Conservation (phyloP, 2,329 filamentous ascomycete species). For the Penicillium sp. region DNA sequence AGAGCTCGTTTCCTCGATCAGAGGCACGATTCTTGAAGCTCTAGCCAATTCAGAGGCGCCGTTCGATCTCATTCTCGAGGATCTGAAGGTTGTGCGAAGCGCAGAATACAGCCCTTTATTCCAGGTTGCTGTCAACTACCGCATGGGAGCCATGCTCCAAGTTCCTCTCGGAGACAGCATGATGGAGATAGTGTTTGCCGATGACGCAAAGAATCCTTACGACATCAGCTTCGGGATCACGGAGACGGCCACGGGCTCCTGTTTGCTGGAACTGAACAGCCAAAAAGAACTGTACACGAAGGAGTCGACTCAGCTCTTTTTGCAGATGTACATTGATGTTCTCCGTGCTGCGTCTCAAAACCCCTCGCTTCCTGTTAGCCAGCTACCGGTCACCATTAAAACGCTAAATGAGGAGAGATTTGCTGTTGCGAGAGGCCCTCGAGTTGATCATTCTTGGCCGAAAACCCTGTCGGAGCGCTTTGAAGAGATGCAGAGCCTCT, state of each 20-base stretch:
- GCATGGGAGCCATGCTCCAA: conserved; percentile 2
- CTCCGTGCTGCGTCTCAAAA: no score
- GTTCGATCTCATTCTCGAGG: conserved; percentile 30
- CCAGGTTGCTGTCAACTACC: conserved; percentile 32
- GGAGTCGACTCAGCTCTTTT: background rate
- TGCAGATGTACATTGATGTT: no score
- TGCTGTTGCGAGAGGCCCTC: no score
- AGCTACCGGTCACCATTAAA: no score
- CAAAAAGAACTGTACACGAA: background rate
- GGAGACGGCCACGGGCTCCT: background rate
- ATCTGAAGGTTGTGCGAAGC: conserved; percentile 18
- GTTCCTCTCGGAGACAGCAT: conserved; percentile 3
- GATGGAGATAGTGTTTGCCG: conserved; percentile 35
- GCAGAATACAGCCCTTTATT: conserved; percentile 30
- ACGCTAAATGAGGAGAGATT: no score
- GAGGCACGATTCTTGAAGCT: conserved; percentile 14
- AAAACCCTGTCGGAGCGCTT: no score
- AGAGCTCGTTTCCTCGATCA: conserved; percentile 12
- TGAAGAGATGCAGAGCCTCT: no score
- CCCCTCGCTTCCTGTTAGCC: no score
- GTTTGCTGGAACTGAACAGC: background rate
- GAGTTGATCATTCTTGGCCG: no score
- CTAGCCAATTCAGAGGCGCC: conserved; percentile 25
- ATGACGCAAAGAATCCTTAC: conserved; percentile 74
- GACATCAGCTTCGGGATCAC: conserved; percentile 52